These are phyloP conservation scores for Sanghuangporus baumii DNA, from an alignment of 1,284 basidiomycete genomes.

Conservation along the genomic window DNA sequence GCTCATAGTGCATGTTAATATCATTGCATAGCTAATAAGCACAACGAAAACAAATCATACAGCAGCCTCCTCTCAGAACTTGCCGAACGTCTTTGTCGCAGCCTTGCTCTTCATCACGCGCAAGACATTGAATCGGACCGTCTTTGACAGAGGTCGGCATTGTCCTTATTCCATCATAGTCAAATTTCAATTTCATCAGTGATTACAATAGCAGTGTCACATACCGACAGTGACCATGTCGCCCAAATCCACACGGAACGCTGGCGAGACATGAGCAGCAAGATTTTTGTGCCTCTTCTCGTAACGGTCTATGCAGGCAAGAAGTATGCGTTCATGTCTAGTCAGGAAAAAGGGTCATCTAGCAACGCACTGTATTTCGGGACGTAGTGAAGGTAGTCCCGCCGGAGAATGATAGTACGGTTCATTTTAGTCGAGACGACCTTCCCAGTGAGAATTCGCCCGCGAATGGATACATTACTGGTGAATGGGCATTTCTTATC, in stretches of 20 bases:
- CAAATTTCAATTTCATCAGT: neutral
- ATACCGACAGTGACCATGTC: slow-evolving; percentile 94
- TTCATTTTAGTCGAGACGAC: slow-evolving; percentile 99
- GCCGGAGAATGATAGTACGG: slow-evolving; percentile 96
- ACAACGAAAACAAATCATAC: slow-evolving; percentile 5
- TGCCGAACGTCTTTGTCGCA: slow-evolving; percentile 83
- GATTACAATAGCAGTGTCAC: slow-evolving; percentile 29
- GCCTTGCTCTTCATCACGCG: slow-evolving; percentile 90
- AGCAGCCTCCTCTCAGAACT: slow-evolving; percentile 62
- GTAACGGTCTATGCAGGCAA: slow-evolving; percentile 68
- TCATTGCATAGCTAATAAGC: slow-evolving; percentile 25
- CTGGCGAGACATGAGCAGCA: slow-evolving; percentile 94
- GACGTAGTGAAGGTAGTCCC: slow-evolving; percentile 98
- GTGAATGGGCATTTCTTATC: slow-evolving; percentile 99
- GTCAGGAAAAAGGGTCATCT: slow-evolving; percentile 18
- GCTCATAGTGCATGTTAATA: slow-evolving; percentile 7
- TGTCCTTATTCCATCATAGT: slow-evolving; percentile 53
- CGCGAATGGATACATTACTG: slow-evolving; percentile 94
- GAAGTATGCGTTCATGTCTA: slow-evolving; percentile 1
- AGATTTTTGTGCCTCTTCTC: slow-evolving; percentile 99
- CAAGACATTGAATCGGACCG: slow-evolving; percentile 97
- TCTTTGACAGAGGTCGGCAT: slow-evolving; percentile 99
- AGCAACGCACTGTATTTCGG: slow-evolving; percentile 87
- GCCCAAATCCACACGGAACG: slow-evolving; percentile 94
- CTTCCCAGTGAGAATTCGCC: slow-evolving; percentile 96